Conservation (phyloP, 495 filamentous ascomycete genomes). For the Jackrogersella multiformis region DNA sequence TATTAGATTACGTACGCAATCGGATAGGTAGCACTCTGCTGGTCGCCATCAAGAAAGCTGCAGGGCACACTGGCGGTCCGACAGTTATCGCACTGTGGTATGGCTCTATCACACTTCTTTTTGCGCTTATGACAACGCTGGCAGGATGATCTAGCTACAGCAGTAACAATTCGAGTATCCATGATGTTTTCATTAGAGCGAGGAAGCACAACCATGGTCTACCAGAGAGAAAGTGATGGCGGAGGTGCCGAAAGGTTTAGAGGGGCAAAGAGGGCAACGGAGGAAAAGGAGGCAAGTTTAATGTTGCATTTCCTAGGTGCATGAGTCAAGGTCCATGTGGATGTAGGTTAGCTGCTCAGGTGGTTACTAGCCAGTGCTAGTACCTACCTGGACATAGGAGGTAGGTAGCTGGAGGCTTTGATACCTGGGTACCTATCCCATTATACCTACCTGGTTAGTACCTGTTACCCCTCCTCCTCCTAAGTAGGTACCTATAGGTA, state of each 20-base stretch:
- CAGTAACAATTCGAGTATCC: constrained; percentile 16
- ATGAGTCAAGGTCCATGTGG: too few relatives aligned
- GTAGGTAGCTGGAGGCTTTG: too few relatives aligned
- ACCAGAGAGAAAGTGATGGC: not conserved
- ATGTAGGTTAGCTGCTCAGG: too few relatives aligned
- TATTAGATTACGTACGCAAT: constrained; percentile 44
- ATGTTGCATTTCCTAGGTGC: too few relatives aligned
- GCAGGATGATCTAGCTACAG: constrained; percentile 47
- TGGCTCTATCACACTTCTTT: constrained; percentile 51
- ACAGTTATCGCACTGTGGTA: constrained; percentile 51
- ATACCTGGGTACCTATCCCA: too few relatives aligned
- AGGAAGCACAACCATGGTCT: not conserved
- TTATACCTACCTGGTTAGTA: too few relatives aligned
- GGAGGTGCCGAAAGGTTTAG: not conserved
- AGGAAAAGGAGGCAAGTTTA: too few relatives aligned
- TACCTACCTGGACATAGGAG: too few relatives aligned
- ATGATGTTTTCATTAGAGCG: constrained; percentile 5
- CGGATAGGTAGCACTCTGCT: constrained; percentile 50
- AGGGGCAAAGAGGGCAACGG: not conserved
- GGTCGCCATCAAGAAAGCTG: constrained; percentile 51
- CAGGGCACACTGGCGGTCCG: constrained; percentile 46
- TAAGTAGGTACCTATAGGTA: too few relatives aligned
- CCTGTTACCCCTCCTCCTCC: too few relatives aligned
- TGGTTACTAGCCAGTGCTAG: too few relatives aligned
- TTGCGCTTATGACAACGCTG: constrained; percentile 51